phyloP scores from a whole-genome alignment of 306 rosid genomes.

The Quillaja saponaria region DNA sequence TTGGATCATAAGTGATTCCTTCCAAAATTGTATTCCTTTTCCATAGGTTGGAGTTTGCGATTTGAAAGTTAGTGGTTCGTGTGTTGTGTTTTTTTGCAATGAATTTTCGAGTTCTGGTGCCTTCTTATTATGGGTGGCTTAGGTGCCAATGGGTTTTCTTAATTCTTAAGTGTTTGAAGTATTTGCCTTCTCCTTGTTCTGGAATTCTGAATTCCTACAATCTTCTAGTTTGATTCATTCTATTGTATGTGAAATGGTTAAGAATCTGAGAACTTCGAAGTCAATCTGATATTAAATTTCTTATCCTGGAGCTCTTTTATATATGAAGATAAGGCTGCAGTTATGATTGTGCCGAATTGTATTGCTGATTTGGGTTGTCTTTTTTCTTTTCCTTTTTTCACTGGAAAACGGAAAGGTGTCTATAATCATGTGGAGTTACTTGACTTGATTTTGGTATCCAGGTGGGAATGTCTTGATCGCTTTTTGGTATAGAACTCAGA shows the following conservation, averaged over 20 bases:
- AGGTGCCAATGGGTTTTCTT: constrained; percentile 26
- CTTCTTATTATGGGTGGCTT: constrained; percentile 24
- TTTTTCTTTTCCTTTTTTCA: background rate
- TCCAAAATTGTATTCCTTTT: constrained; percentile 33
- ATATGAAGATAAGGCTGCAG: constrained; percentile 20
- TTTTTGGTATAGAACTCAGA: constrained; percentile 33
- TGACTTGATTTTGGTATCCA: constrained; percentile 37
- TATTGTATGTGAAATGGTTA: constrained; percentile 23
- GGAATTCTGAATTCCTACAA: constrained; percentile 30
- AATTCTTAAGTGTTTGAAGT: constrained; percentile 21
- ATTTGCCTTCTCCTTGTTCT: constrained; percentile 23
- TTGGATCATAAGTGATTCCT: constrained; percentile 87
- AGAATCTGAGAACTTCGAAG: constrained; percentile 24
- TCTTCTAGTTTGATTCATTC: constrained; percentile 17
- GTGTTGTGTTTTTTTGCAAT: constrained; percentile 34
- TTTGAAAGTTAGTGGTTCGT: constrained; percentile 35
- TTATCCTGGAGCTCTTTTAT: constrained; percentile 13
- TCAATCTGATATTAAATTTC: constrained; percentile 17
- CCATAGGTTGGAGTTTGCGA: constrained; percentile 37
- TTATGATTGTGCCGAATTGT: constrained; percentile 12
- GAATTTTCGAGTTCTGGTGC: constrained; percentile 38
- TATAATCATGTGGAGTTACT: constrained; percentile 29
- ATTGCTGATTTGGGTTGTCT: constrained; percentile 16
- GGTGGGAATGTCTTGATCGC: constrained; percentile 55
- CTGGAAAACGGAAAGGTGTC: constrained; percentile 18